These are phyloP conservation scores for Boletus bicolor DNA, from an alignment of 768 basidiomycete species.

Conservation along the genomic window DNA sequence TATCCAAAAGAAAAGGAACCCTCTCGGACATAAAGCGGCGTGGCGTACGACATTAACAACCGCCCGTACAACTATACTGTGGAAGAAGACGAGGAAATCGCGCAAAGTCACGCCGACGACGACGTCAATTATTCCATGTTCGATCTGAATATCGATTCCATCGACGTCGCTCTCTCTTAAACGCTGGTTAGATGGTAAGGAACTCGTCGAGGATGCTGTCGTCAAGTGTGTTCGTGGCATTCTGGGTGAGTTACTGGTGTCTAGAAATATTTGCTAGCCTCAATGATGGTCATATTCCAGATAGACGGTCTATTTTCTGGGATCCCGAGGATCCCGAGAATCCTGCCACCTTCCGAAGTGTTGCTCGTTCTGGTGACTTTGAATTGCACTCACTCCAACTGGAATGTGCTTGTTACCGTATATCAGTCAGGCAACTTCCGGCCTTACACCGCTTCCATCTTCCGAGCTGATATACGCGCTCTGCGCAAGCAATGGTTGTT, in stretches of 20 bases:
- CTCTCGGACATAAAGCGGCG: conserved; percentile 53
- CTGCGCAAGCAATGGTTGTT: conserved; percentile 94
- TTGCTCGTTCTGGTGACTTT: conserved; percentile 78
- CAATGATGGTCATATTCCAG: conserved; percentile 38
- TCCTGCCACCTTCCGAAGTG: conserved; percentile 78
- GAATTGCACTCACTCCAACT: conserved; percentile 85
- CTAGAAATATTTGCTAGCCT: neutral
- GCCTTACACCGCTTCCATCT: conserved; percentile 89
- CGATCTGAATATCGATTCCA: conserved; percentile 89
- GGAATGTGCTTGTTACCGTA: conserved; percentile 90
- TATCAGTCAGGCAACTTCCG: conserved; percentile 92
- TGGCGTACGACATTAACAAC: conserved; percentile 73
- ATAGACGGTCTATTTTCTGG: conserved; percentile 83
- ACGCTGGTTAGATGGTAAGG: conserved; percentile 95
- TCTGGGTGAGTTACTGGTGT: conserved; percentile 53
- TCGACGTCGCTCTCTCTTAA: conserved; percentile 91
- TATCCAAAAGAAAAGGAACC: conserved; percentile 17
- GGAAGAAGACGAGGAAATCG: conserved; percentile 55
- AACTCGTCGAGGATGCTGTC: conserved; percentile 85
- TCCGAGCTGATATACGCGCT: conserved; percentile 80
- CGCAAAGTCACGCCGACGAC: conserved; percentile 40
- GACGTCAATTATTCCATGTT: conserved; percentile 84
- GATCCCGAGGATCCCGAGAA: conserved; percentile 78
- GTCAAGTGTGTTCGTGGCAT: conserved; percentile 94
- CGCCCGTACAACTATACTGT: conserved; percentile 65